Percentiles rank a stretch among this genome's conserved stretches.
These are phyloP conservation scores for Clonostachys byssicola DNA, from an alignment of 2,329 filamentous ascomycete species.

Conservation along the genomic window DNA sequence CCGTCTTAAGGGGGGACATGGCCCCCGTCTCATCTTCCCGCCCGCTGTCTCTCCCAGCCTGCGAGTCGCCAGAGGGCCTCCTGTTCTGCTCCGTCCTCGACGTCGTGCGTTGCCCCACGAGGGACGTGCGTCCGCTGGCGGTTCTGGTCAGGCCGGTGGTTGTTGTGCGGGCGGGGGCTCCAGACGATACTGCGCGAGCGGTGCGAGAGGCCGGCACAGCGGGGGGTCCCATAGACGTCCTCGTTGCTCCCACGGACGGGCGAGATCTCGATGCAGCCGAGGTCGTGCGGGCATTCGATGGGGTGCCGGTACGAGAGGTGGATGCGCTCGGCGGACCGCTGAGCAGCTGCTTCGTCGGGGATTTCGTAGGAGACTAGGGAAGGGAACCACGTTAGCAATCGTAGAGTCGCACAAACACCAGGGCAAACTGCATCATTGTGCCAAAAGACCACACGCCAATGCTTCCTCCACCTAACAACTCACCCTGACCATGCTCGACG, in stretches of 20 bases:
- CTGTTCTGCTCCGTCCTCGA: slow-evolving; percentile 33
- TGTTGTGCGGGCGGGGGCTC: slow-evolving; percentile 24
- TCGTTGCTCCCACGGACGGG: slow-evolving; percentile 45
- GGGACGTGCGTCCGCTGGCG: slow-evolving; percentile 32
- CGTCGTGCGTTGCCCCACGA: slow-evolving; percentile 23
- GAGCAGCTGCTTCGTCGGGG: slow-evolving; percentile 72
- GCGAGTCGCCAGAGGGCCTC: slow-evolving; percentile 40
- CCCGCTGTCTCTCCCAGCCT: slow-evolving; percentile 34
- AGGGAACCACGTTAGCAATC: background rate
- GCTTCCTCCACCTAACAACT: slow-evolving; percentile 13
- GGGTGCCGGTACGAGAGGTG: slow-evolving; percentile 61
- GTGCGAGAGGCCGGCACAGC: slow-evolving; percentile 38
- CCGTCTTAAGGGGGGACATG: slow-evolving; percentile 45
- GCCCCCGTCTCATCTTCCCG: slow-evolving; percentile 24
- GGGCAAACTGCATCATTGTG: too few relatives aligned
- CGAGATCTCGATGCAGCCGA: slow-evolving; percentile 46
- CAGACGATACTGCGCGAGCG: slow-evolving; percentile 39
- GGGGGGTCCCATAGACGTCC: slow-evolving; percentile 67
- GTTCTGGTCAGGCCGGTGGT: slow-evolving; percentile 25
- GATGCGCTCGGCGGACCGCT: slow-evolving; percentile 50
- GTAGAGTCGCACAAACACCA: background rate
- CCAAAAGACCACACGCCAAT: too few relatives aligned
- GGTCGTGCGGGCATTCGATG: slow-evolving; percentile 47
- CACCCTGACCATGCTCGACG: slow-evolving; percentile 54
- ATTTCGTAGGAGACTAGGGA: slow-evolving; percentile 68